These are phyloP conservation scores for Paraglomus brasilianum DNA, from an alignment of 192 early-diverging fungal species.

Conservation along the genomic window DNA sequence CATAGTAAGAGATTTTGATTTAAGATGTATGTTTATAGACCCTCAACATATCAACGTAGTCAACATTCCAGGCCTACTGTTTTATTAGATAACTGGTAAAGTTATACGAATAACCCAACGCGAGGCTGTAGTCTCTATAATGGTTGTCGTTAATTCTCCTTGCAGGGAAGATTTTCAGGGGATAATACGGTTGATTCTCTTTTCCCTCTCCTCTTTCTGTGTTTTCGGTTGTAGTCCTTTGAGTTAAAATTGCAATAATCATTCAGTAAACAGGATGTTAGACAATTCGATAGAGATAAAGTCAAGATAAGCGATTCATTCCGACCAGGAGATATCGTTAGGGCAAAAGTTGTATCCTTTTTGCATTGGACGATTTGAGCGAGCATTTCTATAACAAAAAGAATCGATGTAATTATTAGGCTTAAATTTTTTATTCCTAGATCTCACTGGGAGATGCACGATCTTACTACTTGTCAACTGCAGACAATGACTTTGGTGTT, in stretches of 20 bases:
- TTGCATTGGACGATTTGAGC: background rate
- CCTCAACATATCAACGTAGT: background rate
- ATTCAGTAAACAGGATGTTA: conserved; percentile 80
- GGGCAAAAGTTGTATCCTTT: conserved; percentile 60
- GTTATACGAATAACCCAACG: conserved; percentile 88
- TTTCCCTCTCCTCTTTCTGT: background rate
- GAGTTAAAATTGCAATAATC: background rate
- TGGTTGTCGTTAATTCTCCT: conserved; percentile 81
- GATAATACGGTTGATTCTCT: conserved; percentile 59
- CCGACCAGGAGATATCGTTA: conserved; percentile 91
- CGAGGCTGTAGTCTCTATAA: conserved; percentile 84
- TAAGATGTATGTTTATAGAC: background rate
- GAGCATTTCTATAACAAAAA: conserved; percentile 12
- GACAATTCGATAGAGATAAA: conserved; percentile 92
- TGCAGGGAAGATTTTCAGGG: conserved; percentile 89
- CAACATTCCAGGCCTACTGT: background rate
- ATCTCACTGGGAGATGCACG: conserved; percentile 93
- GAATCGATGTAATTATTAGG: background rate
- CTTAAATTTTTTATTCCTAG: conserved; percentile 32
- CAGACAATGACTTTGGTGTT: conserved; percentile 90
- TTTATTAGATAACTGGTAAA: conserved; percentile 67
- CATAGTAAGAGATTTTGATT: conserved; percentile 42
- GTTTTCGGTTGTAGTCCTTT: background rate
- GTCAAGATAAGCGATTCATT: conserved; percentile 90
- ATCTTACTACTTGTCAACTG: conserved; percentile 89